Evolutionary conservation across 495 filamentous ascomycete genomes (phyloP), one percentile per base, ranked within the genome.

Genomic region (Lophium mytilinum): DNA sequence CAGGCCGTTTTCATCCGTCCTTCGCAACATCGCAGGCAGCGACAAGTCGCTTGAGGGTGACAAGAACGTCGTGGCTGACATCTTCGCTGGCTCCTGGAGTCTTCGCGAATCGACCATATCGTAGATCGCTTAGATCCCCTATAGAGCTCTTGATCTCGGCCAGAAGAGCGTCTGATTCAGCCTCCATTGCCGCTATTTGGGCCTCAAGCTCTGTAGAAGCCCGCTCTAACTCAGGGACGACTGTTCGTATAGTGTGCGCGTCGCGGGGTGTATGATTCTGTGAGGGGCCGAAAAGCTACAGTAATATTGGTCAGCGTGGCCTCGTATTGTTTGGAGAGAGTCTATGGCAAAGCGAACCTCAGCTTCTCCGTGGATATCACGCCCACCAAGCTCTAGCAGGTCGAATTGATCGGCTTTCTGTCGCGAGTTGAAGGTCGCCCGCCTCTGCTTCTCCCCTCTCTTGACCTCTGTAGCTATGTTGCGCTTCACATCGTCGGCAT

Each of bases 121-220:
- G 84, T 30, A 94, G 77, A 66, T 93, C 89, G 66, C 88, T 92
- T 73, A 95, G 69, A 45, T 81, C 80, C 30, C 83, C 84, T 35
- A 90, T 79, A 0, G 78, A 84, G 35, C 76, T 72, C 55, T 77
- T 76, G 43, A 90, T 77, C 37, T 83, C 77, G 9, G 77, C 74
- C 33, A 90, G 67, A 11, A 90, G 71, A 3, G 61, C 57, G 0
- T 79, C 74, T 36, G 86, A 82, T 57, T 92, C 83, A 50, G 77
- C 66, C 60, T 89, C 85, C 30, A 89, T 70, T 24, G 66, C 72
- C 50, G 72, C 68, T 56, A 89, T 79, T 55, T 92, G 85, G 17
- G 69, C 75, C 66, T 91, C 84, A 30, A 93, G 71, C 63, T 80
- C 78, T 17, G 68, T 66, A 50, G 80, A 80, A 4, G 89, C 87